Evolutionary conservation across 2,329 filamentous ascomycete species (phyloP), one percentile per base, ranked within the genome.

Genomic region (Pestalotiopsis sp.): DNA sequence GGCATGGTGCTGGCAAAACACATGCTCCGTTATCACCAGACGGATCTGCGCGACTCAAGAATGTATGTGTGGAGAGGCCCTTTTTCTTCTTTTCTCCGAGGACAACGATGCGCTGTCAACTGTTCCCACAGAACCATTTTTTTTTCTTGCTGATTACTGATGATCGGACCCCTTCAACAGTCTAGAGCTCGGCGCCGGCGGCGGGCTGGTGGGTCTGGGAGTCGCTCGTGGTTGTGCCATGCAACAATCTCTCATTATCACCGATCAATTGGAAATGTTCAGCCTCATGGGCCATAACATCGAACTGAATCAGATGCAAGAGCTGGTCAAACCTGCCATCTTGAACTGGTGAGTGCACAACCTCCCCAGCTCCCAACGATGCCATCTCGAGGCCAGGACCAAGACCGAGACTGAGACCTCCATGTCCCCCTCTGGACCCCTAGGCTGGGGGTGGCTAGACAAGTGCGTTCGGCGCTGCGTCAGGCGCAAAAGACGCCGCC

Each of bases 181-280:
- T 61, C 84, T 98, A 75, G 96, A 98, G 82, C 86, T 99, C 57
- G 96, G 96, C 68, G 94, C 95, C 69, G 96, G 96, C 69, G 94
- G 95, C 68, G 96, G 96, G 23, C 87, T 98, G 65, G 94, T 97
- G 64, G 95, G 90, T 64, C 83, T 92, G 69, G 88, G 86, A 13
- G 84, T 91, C 39, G 89, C 89, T 38, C 81, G 84, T 39, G 88
- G 86, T 61, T 90, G 86, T 79, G 78, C 83, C 66, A 80, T 90
- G 66, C 83, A 85, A 45, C 73, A 79, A 57, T 84, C 87, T n/a
- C 80, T 98, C 69, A 87, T 91, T 76, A 89, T 98, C 76, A 98
- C 95, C 3, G 96, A 99, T 82, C 94, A 97, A 82, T 78, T 88
- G 70, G 90, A 93, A 70, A 98, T 99, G 94, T 85, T 94, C 70